A percentile compares a stretch with the other conserved stretches of the same genome.
These are phyloP conservation scores for Suillus lakei DNA, from an alignment of 768 basidiomycete genomes.

Conservation along the genomic window DNA sequence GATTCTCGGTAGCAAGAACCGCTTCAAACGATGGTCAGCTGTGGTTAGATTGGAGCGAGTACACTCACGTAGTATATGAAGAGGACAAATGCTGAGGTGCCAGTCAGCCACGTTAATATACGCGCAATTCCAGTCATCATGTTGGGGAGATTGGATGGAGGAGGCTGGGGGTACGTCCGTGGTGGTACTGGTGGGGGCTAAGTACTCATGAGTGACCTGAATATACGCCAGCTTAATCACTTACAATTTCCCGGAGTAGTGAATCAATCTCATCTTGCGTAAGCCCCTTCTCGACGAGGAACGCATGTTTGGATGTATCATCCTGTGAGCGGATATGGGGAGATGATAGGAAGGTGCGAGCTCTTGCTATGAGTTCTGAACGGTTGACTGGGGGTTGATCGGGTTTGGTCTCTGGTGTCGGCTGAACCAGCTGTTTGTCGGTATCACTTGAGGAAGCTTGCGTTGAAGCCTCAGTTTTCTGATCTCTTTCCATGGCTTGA, in stretches of 20 bases:
- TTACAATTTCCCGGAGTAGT: conserved; percentile 61
- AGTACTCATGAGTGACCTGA: conserved; percentile 16
- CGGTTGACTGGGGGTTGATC: conserved; percentile 28
- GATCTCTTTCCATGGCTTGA: background rate
- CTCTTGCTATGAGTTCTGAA: conserved; percentile 53
- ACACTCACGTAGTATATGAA: conserved; percentile 68
- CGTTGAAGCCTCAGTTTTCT: background rate
- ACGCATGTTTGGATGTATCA: conserved; percentile 56
- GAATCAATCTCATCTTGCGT: conserved; percentile 60
- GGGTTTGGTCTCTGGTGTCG: background rate
- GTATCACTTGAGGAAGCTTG: background rate
- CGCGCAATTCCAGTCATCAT: conserved; percentile 66
- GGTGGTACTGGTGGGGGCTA: conserved; percentile 63
- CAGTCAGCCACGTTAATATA: conserved; percentile 67
- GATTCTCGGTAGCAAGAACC: conserved; percentile 71
- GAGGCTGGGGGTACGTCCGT: conserved; percentile 70
- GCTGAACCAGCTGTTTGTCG: background rate
- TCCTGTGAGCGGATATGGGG: conserved; percentile 69
- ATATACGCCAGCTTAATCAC: conserved; percentile 19
- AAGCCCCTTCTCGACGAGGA: conserved; percentile 75
- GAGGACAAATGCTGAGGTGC: conserved; percentile 61
- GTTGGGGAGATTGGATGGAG: conserved; percentile 71
- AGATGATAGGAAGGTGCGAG: conserved; percentile 67
- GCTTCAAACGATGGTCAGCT: conserved; percentile 43
- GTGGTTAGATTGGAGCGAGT: conserved; percentile 3